Evolutionary conservation across 2,329 filamentous ascomycete genomes (phyloP), one percentile per base, ranked within the genome.

Genomic region (Periconia sp.): DNA sequence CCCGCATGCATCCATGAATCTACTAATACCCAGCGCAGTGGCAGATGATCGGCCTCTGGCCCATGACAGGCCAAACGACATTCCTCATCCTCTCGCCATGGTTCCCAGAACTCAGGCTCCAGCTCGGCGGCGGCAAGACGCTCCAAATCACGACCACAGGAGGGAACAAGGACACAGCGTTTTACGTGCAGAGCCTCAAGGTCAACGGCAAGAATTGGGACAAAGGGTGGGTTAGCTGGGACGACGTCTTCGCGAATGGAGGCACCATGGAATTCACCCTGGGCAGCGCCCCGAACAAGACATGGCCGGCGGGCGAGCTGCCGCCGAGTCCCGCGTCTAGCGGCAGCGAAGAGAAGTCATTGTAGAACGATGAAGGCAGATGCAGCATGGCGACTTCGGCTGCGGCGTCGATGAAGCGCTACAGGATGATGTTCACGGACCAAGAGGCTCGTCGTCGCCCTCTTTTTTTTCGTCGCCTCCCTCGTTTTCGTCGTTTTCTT

Each of bases 161-260:
- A 6, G 80, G 40, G 74, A 78, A 40, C 74, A 77, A 9, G 80
- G 79, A 71, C 54, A 70, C 61, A 15, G 72, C 73, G 8, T 78
- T 76, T 60, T 88, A 87, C 60, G 85, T 90, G 3, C 87, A 90
- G 74, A 82, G 80, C 20, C 74, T 90, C 53, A 81, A 76, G 60
- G 81, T 91, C 43, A 90, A 91, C 63, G 86, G 87, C 0, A 52
- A 81, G 65, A 31, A 54, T 0, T 91, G 87, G 86, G 72, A 79
- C 50, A 83, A 83, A 75, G 77, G 80, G 41, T 91, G 87, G 87
- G 70, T 90, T 13, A 78, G 77, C 18, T 90, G 85, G 84, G 73
- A 82, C 15, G 85, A 89, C 59, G 71, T 91, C 20, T 90, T 90
- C 68, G 82, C 79, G 1, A 65, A 82, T 23, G 68, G 69, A 9